Evolutionary conservation across 768 basidiomycete genomes (phyloP).

Genomic region (Termitomyces sp.): DNA sequence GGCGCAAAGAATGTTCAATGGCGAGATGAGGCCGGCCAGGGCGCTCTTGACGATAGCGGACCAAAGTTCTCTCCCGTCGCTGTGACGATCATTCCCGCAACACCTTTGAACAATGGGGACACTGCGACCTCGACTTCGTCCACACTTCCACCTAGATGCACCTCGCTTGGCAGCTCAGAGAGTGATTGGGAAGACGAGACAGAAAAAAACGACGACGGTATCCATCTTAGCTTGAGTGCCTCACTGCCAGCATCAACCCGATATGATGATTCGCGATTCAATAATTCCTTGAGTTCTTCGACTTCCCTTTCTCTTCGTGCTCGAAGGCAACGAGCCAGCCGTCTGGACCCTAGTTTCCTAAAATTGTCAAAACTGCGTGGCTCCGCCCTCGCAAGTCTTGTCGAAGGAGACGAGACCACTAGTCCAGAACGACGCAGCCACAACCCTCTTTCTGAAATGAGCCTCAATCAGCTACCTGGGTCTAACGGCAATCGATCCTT

Average conservation of each 20-base stretch:
- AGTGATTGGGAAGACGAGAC: conserved; percentile 87
- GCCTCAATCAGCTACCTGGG: conserved; percentile 43
- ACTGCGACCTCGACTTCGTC: conserved; percentile 17
- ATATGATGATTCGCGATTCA: conserved; percentile 3
- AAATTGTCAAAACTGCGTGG: conserved; percentile 38
- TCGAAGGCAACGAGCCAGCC: conserved; percentile 56
- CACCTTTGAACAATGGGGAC: conserved; percentile 24
- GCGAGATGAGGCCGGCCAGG: conserved; percentile 83
- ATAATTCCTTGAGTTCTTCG: conserved; percentile 18
- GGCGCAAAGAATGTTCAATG: conserved; percentile 78
- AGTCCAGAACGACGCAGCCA: conserved; percentile 26
- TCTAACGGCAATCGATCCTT: conserved; percentile 19
- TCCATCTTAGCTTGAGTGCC: conserved; percentile 48
- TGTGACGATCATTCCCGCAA: conserved; percentile 38
- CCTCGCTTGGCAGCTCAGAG: conserved; percentile 61
- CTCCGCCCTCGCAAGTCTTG: conserved; percentile 54
- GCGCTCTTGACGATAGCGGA: conserved; percentile 65
- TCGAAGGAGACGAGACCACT: conserved; percentile 63
- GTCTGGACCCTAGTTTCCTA: conserved; percentile 66
- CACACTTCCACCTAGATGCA: conserved; percentile 32
- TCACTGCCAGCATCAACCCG: conserved; percentile 31
- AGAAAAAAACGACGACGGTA: conserved; percentile 66
- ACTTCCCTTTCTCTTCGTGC: conserved; percentile 19
- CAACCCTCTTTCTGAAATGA: conserved; percentile 60
- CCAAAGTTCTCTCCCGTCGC: conserved; percentile 24